Evolutionary conservation across 352 stramenopile genomes (phyloP).

Genomic region (Phytophthora cactorum): DNA sequence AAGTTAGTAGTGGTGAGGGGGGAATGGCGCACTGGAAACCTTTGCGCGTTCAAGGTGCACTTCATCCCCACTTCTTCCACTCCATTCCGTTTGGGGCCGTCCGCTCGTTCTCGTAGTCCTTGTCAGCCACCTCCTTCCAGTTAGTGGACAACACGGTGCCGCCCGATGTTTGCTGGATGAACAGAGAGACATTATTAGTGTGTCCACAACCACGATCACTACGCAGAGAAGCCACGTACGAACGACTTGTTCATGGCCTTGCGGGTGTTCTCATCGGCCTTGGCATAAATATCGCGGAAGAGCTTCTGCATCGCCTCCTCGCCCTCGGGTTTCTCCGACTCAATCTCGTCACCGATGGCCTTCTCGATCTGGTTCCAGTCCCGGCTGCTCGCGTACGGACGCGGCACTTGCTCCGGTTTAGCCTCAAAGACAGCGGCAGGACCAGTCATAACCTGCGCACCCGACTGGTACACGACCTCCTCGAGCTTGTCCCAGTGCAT

Average conservation of each 20-base stretch:
- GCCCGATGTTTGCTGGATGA: slow-evolving; percentile 89
- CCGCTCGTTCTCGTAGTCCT: slow-evolving; percentile 92
- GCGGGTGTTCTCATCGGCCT: slow-evolving; percentile 90
- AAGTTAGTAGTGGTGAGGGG: too few species aligned
- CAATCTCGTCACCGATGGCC: slow-evolving; percentile 77
- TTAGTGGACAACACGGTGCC: slow-evolving; percentile 93
- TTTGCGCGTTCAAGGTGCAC: too few species aligned
- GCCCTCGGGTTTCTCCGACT: slow-evolving; percentile 90
- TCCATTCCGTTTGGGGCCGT: slow-evolving; percentile 88
- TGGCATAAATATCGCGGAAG: slow-evolving; percentile 93
- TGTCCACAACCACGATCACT: background rate
- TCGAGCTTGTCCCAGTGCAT: slow-evolving; percentile 84
- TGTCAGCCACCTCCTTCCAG: slow-evolving; percentile 90
- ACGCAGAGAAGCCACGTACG: slow-evolving; percentile 45
- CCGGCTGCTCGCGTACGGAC: slow-evolving; percentile 82
- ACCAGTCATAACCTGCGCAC: slow-evolving; percentile 55
- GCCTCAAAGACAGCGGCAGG: slow-evolving; percentile 66
- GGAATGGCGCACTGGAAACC: too few species aligned
- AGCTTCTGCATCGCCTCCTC: slow-evolving; percentile 93
- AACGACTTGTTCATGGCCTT: slow-evolving; percentile 95
- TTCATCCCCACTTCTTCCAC: slow-evolving; percentile 88
- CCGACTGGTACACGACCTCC: slow-evolving; percentile 53
- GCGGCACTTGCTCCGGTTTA: slow-evolving; percentile 53
- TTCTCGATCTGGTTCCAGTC: slow-evolving; percentile 92
- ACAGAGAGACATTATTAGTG: slow-evolving; percentile 6